Base-by-base conservation (phyloP, 2,329 filamentous ascomycete species). In the Stagonosporopsis tanaceti region DNA sequence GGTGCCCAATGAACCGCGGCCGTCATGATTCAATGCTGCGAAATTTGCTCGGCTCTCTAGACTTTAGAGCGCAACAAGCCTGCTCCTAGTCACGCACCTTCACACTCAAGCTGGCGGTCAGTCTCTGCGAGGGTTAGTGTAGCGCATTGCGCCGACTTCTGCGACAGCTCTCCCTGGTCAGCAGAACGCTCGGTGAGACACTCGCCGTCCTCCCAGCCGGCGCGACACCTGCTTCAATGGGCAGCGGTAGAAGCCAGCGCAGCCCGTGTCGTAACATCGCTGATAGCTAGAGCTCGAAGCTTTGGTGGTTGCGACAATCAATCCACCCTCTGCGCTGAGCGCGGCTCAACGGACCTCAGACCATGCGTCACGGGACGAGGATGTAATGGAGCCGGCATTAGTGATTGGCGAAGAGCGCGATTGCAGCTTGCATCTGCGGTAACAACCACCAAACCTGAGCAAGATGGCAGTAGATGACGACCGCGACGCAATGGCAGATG, bases 1-100 rank as follows among this genome's bases (percentile, higher is more conserved):
- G 53, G 30, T 44, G 52, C 44, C 53, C 53, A 60, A 56, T 56
- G 54, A 57, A 52, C 50, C 57, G 52, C 57, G 57, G 57, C 56
- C 56, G 46, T 46, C 50, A 59, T 59, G 55, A 53, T 17, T 58
- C 55, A 57, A 58, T 58, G 50, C 54, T 53, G 54, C 45, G 39
- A 58, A 58, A 58, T 53, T 58, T 58, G 48, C 25, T 27, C 25
- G 25, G 25, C 45, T 45, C 50, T 50, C 50, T 53, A 52, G 38
- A 57, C 50, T 50, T 45, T 53, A 52, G 38, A 57, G 42, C 53
- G 42, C 37, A 57, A 57, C 54, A 57, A 52, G 54, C 54, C 48
- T 57, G 48, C 40, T 57, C 54, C 54, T 57, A 52, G 54, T 47
- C 48, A 48, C 47, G 38, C 44, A 47, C 42, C 44, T 48, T 50